Conservation (phyloP, 257 asterid genomes). For the Primulina huaijiensis region DNA sequence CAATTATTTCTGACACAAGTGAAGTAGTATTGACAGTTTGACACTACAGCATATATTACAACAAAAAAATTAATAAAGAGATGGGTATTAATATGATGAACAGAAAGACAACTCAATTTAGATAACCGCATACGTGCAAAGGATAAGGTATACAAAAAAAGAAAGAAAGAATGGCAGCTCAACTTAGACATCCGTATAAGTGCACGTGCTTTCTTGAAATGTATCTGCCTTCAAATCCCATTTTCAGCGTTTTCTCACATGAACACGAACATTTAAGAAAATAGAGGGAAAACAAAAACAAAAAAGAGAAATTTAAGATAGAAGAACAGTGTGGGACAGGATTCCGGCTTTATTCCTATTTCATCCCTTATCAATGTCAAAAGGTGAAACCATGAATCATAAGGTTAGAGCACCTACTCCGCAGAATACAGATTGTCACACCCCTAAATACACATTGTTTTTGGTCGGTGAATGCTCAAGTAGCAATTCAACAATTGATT, state of each 20-base stretch:
- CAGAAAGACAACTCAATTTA: neutral
- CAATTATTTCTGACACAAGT: neutral
- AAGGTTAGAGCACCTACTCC: neutral
- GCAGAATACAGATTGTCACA: neutral
- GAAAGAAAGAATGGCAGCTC: neutral
- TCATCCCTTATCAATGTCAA: neutral
- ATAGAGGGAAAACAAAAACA: neutral
- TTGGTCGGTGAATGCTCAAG: neutral
- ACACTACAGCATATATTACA: neutral
- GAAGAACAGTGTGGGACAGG: neutral
- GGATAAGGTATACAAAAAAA: too few relatives aligned
- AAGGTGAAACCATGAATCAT: neutral
- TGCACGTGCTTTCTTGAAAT: neutral
- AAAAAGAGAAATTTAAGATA: too few relatives aligned
- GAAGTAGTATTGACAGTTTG: neutral
- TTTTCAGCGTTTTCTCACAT: neutral
- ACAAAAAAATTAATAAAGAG: neutral
- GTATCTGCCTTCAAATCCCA: neutral
- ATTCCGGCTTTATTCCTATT: neutral
- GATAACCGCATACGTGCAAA: neutral
- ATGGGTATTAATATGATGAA: neutral
- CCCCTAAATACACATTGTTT: neutral
- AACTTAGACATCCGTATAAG: neutral
- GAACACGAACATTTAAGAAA: neutral
- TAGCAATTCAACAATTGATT: neutral